Evolutionary conservation across 352 stramenopile species (phyloP), one percentile per base, ranked within the genome.

Genomic region (Pythium volutum): DNA sequence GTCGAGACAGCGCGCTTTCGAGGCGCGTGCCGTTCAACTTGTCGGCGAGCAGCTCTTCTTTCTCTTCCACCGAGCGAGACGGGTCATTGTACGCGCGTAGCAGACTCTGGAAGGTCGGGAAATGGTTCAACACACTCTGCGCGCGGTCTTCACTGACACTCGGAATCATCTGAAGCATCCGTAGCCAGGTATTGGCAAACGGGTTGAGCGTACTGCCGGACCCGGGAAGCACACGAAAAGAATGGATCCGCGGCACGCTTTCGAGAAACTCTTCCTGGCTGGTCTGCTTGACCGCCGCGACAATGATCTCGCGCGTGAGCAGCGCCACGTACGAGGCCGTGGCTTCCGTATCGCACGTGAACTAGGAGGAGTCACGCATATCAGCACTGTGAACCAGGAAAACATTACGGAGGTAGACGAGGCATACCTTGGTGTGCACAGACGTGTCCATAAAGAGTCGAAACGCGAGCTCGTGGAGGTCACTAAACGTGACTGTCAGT

Each of bases 91-190:
- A 89, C 26, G 67, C 71, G 22, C 54, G 39, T 61, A 85, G 66
- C 14, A 91, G 71, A 29, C 72, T 84, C 43, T 59, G 54, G 34
- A 87, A 75, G 0, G 77, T 91, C 22, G 81, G 81, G 29, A 83
- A 91, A 43, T 83, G 67, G 49, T 88, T 63, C 12, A 89, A 20
- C 23, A 91, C 66, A 43, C 69, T 75, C 62, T 91, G 81, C 22
- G 81, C 81, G 16, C 83, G 82, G 64, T 82, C 77, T 55, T 89
- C 81, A 50, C 81, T 91, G 31, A 89, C 77, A 14, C 77, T 73
- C 5, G 81, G 81, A n/a, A 91, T 79, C 22, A 87, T 80, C 60
- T 88, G 81, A 18, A 91, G 73, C 81, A 91, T 91, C n/a, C 79
- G 81, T 14, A 91, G 64, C 81, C 81, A 91, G 25, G 77, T 62